phyloP scores from a whole-genome alignment of 2,329 filamentous ascomycete genomes.

The Neofusicoccum cordaticola region DNA sequence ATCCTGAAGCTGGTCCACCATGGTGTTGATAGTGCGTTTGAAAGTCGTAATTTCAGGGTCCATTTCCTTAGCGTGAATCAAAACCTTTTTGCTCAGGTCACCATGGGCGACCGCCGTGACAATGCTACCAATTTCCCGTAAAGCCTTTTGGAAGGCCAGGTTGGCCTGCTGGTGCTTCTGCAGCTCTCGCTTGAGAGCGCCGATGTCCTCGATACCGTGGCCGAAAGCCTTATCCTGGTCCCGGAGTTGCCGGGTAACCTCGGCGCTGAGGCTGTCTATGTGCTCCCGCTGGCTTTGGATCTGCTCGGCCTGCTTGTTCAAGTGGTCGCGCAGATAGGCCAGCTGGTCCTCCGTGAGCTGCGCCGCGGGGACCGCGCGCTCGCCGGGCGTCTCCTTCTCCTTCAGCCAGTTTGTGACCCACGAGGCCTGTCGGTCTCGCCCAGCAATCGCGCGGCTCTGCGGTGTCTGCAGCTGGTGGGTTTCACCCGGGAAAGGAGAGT shows the following conservation, averaged over 20 bases:
- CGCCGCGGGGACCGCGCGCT: conserved; percentile 46
- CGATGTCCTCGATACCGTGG: conserved; percentile 78
- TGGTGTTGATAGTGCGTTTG: conserved; percentile 97
- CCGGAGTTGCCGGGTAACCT: conserved; percentile 80
- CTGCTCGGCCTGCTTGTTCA: conserved; percentile 89
- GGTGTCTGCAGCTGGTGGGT: conserved; percentile 50
- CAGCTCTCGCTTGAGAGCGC: conserved; percentile 84
- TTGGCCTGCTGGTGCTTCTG: conserved; percentile 98
- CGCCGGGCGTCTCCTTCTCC: conserved; percentile 50
- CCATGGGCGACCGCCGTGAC: conserved; percentile 94
- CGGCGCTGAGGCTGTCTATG: conserved; percentile 79
- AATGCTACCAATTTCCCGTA: conserved; percentile 95
- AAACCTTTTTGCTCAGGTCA: conserved; percentile 93
- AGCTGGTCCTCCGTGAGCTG: conserved; percentile 78
- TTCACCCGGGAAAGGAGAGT: conserved; percentile 56
- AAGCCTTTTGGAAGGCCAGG: conserved; percentile 94
- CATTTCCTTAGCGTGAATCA: conserved; percentile 94
- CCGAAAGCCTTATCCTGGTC: conserved; percentile 79
- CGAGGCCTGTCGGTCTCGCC: conserved; percentile 31
- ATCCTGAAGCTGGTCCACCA: conserved; percentile 97
- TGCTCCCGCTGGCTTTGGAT: conserved; percentile 84
- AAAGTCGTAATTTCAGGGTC: conserved; percentile 97
- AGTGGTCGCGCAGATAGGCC: conserved; percentile 80
- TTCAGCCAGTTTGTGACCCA: conserved; percentile 54
- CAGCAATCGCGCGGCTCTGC: conserved; percentile 31